Conservation (phyloP, 352 stramenopile genomes). For the Peronospora destructor region DNA sequence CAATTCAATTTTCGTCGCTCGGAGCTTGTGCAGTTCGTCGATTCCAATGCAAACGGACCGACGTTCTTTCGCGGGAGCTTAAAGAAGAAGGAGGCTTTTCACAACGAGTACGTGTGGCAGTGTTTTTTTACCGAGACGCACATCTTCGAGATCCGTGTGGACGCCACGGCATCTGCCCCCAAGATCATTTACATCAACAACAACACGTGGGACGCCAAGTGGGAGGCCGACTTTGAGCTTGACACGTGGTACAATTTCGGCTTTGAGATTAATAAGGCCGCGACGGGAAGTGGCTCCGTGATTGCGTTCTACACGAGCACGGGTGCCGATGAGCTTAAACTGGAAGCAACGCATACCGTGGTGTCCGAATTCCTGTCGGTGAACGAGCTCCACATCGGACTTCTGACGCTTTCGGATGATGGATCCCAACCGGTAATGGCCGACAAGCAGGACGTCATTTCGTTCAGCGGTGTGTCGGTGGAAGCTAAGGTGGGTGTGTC, state of each 20-base stretch:
- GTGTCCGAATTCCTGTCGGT: not conserved
- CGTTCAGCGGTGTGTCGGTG: slow-evolving; percentile 15
- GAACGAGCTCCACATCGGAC: slow-evolving; percentile 9
- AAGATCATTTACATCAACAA: slow-evolving; percentile 15
- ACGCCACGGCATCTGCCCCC: not conserved
- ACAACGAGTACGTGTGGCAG: slow-evolving; percentile 6
- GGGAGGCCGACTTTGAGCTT: slow-evolving; percentile 4
- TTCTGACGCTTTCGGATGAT: slow-evolving; percentile 10
- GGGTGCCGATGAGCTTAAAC: slow-evolving; percentile 4
- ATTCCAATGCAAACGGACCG: slow-evolving; percentile 1
- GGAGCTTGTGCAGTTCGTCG: slow-evolving; percentile 9
- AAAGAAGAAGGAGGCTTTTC: slow-evolving; percentile 8
- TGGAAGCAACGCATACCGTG: slow-evolving; percentile 1
- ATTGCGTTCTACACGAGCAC: slow-evolving; percentile 8
- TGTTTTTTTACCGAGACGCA: slow-evolving; percentile 9
- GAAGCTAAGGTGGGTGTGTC: slow-evolving; percentile 6
- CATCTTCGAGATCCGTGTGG: slow-evolving; percentile 9
- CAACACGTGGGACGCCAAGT: slow-evolving; percentile 12
- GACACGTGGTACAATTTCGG: slow-evolving; percentile 16
- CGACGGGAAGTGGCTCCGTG: slow-evolving; percentile 1
- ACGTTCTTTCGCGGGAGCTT: slow-evolving; percentile 10
- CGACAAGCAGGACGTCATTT: slow-evolving; percentile 13
- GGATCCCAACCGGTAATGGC: slow-evolving; percentile 14
- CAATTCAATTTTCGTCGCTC: slow-evolving; percentile 9
- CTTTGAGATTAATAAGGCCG: slow-evolving; percentile 1